Percentiles rank a stretch among this genome's conserved stretches.
phyloP scores from a whole-genome alignment of 2,329 filamentous ascomycete genomes.

The Aspergillus alliaceus region DNA sequence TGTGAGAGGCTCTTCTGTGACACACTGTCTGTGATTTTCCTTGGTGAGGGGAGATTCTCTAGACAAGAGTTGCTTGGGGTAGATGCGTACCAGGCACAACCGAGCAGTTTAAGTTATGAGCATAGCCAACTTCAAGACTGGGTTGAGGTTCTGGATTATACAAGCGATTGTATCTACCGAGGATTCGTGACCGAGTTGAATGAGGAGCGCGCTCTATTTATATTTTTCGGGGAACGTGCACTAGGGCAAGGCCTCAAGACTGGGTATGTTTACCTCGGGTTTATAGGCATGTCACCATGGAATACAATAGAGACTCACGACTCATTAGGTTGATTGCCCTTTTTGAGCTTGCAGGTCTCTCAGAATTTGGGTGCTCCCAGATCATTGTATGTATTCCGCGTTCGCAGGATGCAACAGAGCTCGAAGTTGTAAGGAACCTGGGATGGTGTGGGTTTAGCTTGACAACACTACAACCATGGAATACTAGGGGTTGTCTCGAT shows the following conservation, averaged over 20 bases:
- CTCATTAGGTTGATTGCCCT: slow-evolving; percentile 75
- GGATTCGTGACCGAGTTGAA: slow-evolving; percentile 76
- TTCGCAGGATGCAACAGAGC: slow-evolving; percentile 60
- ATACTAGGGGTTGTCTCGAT: slow-evolving; percentile 45
- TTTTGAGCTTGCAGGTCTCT: slow-evolving; percentile 79
- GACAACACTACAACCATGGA: slow-evolving; percentile 76
- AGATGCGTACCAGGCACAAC: slow-evolving; percentile 60
- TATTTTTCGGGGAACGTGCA: slow-evolving; percentile 78
- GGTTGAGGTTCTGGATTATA: slow-evolving; percentile 66
- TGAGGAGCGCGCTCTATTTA: slow-evolving; percentile 74
- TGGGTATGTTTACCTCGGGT: slow-evolving; percentile 60
- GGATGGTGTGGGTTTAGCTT: slow-evolving; percentile 93
- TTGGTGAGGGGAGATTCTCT: slow-evolving; percentile 84
- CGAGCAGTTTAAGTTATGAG: slow-evolving; percentile 27
- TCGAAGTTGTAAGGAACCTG: slow-evolving; percentile 72
- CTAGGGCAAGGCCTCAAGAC: slow-evolving; percentile 79
- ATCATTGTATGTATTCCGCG: slow-evolving; percentile 82
- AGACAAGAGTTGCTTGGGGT: slow-evolving; percentile 81
- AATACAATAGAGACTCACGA: neutral
- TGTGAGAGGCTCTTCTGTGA: slow-evolving; percentile 99
- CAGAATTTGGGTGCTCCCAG: slow-evolving; percentile 69
- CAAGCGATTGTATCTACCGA: slow-evolving; percentile 78
- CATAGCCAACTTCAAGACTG: slow-evolving; percentile 32
- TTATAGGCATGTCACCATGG: no score
- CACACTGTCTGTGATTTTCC: slow-evolving; percentile 89